These are phyloP conservation scores for Blastocladiella britannica DNA, from an alignment of 192 early-diverging fungal species.

Conservation along the genomic window DNA sequence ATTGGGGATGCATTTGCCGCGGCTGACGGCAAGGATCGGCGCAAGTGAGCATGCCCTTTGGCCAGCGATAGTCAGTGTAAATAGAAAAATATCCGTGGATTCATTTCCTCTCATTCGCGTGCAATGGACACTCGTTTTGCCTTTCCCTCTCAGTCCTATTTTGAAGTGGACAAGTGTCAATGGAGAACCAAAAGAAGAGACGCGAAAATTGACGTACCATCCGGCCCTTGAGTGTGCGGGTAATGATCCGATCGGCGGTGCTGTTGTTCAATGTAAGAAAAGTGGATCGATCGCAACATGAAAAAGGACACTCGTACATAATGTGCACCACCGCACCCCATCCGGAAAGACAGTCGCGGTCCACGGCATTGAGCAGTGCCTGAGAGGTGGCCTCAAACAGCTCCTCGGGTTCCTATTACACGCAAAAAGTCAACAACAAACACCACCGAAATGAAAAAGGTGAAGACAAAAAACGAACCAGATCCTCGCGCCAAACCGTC, in stretches of 20 bases:
- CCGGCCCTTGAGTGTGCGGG: conserved; percentile 62
- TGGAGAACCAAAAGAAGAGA: no score
- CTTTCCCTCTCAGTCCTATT: no score
- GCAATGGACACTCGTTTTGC: no score
- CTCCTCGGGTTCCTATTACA: conserved; percentile 59
- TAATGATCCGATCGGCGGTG: conserved; percentile 69
- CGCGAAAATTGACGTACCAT: no score
- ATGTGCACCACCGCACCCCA: conserved; percentile 94
- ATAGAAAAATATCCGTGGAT: no score
- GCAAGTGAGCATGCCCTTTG: no score
- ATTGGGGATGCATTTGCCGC: no score
- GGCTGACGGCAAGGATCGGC: no score
- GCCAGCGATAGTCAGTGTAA: no score
- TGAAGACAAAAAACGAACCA: conserved; percentile 38
- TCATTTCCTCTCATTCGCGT: no score
- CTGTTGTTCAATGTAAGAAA: conserved; percentile 9
- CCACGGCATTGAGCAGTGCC: conserved; percentile 76
- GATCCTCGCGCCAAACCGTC: conserved; percentile 88
- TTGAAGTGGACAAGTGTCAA: no score
- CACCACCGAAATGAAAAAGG: background rate
- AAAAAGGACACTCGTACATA: conserved; percentile 28
- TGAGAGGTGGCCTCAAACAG: conserved; percentile 95
- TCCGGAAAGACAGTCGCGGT: conserved; percentile 81
- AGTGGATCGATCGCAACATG: background rate
- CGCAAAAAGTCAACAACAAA: conserved; percentile 1